Evolutionary conservation across 495 filamentous ascomycete genomes (phyloP), one percentile per base, ranked within the genome.

Genomic region (Trichoderma gamsii): DNA sequence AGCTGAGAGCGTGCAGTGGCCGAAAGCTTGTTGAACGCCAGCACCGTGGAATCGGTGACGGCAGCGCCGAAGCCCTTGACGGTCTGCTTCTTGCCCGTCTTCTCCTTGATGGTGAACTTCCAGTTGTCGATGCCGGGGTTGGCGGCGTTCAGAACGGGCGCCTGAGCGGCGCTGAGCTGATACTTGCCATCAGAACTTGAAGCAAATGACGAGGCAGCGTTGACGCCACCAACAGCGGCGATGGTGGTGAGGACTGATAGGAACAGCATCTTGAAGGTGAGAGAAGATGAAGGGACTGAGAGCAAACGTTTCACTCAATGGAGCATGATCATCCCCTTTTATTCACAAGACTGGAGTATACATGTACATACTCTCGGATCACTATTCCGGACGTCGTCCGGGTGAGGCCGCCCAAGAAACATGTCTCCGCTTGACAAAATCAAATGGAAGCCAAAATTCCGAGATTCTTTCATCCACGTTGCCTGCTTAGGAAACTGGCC

Each of bases 1-100:
- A 86, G 76, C 65, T 80, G 72, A 63, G 76, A 71, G 16, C 78
- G 76, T 12, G 71, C 76, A 56, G 75, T 71, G 29, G 76, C 71
- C 9, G 76, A 64, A 2, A 87, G 75, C 0, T 75, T 76, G 64
- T 83, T 81, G 75, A 87, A 80, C 11, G 82, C 35, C 35, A 38
- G 35, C 5, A 38, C 35, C 2, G 35, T 38, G 35, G 35, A 38
- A 38, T 38, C 79, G 21, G 84, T 87, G 51, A 85, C 82, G 6
- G 84, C 79, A 38, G 80, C 83, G n/a, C 84, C 84, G 66, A 87
- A 87, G 3, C 84, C 84, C 35, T 73, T 76, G 69, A 87, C 79
- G 18, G 76, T 80, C 71, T 84, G 78, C 63, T 82, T 84, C 52
- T 80, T 72, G 5, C 83, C 83, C 11, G 78, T 41, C 12, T 81